Evolutionary conservation across 1,139 yeast genomes (phyloP).

Genomic region (Saccharomycopsis hybrid): DNA sequence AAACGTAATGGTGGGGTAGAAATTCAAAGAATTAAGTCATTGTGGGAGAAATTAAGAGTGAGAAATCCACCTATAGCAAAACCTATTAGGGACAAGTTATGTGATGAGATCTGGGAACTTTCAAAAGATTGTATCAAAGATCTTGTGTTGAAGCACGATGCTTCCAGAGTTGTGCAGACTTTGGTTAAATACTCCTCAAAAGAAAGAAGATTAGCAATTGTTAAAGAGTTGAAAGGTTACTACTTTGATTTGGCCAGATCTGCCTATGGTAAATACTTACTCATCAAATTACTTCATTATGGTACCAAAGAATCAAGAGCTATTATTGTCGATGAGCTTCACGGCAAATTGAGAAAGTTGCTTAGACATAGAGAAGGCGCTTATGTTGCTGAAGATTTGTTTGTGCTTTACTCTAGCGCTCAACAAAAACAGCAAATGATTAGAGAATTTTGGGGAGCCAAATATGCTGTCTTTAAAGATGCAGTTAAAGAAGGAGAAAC

Average conservation of each 20-base stretch:
- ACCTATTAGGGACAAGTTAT: conserved; percentile 67
- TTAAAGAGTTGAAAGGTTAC: conserved; percentile 47
- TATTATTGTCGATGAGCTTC: conserved; percentile 72
- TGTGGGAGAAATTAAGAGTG: conserved; percentile 91
- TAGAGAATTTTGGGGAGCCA: conserved; percentile 97
- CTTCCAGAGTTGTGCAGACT: conserved; percentile 93
- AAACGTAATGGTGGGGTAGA: conserved; percentile 81
- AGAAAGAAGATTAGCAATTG: conserved; percentile 70
- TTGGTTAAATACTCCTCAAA: conserved; percentile 79
- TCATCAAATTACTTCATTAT: conserved; percentile 85
- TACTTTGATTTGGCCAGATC: conserved; percentile 83
- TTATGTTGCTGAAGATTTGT: conserved; percentile 94
- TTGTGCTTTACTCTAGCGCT: conserved; percentile 73
- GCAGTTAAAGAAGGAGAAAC: conserved; percentile 55
- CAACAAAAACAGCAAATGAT: conserved; percentile 87
- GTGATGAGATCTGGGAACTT: conserved; percentile 81
- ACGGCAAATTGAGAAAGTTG: conserved; percentile 82
- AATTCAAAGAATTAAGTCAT: conserved; percentile 75
- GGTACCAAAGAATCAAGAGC: conserved; percentile 80
- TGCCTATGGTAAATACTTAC: conserved; percentile 85
- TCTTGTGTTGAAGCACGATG: conserved; percentile 90
- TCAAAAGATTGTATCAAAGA: conserved; percentile 74
- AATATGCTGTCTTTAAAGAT: conserved; percentile 84
- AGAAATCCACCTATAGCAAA: conserved; percentile 79
- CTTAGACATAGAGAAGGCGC: conserved; percentile 99